Base-by-base conservation (phyloP, 78 protist species). In the Salpingoeca rosetta region DNA sequence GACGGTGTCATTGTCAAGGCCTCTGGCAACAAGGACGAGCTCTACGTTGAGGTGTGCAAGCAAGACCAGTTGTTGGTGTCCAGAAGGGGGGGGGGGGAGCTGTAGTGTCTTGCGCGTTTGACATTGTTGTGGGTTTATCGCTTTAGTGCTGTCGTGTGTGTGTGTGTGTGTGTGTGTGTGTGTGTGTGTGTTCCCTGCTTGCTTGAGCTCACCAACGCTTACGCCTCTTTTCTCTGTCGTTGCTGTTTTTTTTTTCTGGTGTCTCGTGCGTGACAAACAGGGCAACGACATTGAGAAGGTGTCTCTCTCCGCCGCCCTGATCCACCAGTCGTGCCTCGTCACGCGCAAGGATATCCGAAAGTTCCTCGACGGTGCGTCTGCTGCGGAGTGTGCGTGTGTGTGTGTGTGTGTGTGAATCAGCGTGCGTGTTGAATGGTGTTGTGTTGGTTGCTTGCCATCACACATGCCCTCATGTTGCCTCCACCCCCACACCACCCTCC, bases 321-420 rank as follows among this genome's bases (percentile, higher is more conserved):
- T 92, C 92, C 94, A 90, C 88, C 88, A 81, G 88, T 85, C 91
- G 82, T 74, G 77, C 87, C 44, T 77, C 31, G 97, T 92, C 87
- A 88, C 81, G 87, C 41, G 84, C 86, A 97, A 97, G 93, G 99
- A 98, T 96, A 98, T 97, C 93, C 93, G 99, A 41, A 98, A 97
- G 96, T 98, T 98, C 98, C 88, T 98, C 24, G 99, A 98, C 95
- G 99, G 99, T n/a, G n/a, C n/a, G n/a, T n/a, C n/a, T n/a, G n/a
- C n/a, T n/a, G n/a, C n/a, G n/a, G n/a, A n/a, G n/a, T n/a, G n/a
- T n/a, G n/a, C n/a, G n/a, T n/a, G n/a, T n/a, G n/a, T n/a, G n/a
- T n/a, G n/a, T n/a, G n/a, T n/a, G n/a, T n/a, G n/a, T n/a, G n/a
- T n/a, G n/a, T n/a, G n/a, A n/a, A n/a, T n/a, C n/a, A n/a, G n/a